Base-by-base conservation (phyloP, 768 basidiomycete genomes). In the Hemileccinum rubropunctum region DNA sequence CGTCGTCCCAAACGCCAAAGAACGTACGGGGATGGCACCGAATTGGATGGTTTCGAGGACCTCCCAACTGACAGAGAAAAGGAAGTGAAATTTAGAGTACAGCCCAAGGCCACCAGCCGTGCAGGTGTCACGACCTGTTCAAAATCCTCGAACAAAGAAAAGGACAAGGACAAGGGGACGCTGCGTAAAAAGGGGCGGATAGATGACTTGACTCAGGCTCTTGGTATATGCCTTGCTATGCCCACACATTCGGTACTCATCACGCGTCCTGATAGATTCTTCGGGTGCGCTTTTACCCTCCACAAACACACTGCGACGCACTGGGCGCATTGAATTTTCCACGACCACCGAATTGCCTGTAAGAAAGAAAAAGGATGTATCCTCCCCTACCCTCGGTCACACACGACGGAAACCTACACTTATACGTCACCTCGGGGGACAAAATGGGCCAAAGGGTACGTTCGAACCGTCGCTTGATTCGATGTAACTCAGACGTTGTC, bases 41-140 rank as follows among this genome's bases (percentile, higher is more conserved):
- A 95, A 65, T 72, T 97, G 45, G 94, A 97, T 60, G 82, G 68
- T 3, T 79, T 97, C 50, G 94, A 95, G 23, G 94, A 97, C 66
- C 77, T 95, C 36, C 84, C 84, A 7, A 89, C 91, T 10, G 88
- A 94, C 61, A 77, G 88, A 41, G 91, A 93, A 43, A 86, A 88
- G 60, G 88, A 91, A 67, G 77, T 80, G 45, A 79, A 74, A 36
- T 93, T 77, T 64, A 82, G 82, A 48, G 83, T 92, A 10, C 83
- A 86, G 53, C 86, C 90, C 21, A 90, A 84, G 66, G 78, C 63
- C 75, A 80, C 32, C 80, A 83, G 44, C 61, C 83, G 88, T 8
- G 61, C 56, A 20, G 71, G 85, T 47, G 79, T 80, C 26, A 73
- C 77, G 0, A 73, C 71, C 20, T 81, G 75, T 60, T 45, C 61